Conservation (phyloP, 805 yeast species). For the Grigorovia humatica region DNA sequence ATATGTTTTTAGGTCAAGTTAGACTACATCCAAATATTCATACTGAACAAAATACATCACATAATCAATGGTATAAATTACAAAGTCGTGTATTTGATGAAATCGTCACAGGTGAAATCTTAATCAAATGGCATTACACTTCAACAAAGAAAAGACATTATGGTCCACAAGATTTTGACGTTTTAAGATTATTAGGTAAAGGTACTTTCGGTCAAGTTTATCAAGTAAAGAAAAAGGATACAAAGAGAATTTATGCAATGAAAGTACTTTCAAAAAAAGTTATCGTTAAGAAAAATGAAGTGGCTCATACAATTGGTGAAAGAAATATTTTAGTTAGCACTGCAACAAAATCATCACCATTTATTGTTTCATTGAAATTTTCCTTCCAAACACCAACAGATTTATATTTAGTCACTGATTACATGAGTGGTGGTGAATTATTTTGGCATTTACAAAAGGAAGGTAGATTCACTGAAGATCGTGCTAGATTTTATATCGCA, state of each 20-base stretch:
- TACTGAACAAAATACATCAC: slow-evolving; percentile 26
- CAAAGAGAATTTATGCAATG: slow-evolving; percentile 91
- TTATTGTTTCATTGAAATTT: slow-evolving; percentile 90
- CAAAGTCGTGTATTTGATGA: slow-evolving; percentile 69
- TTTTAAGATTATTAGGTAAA: slow-evolving; percentile 79
- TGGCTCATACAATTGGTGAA: slow-evolving; percentile 97
- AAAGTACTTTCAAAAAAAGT: slow-evolving; percentile 90
- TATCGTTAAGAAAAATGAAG: slow-evolving; percentile 92
- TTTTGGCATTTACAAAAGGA: slow-evolving; percentile 96
- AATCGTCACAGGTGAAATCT: slow-evolving; percentile 65
- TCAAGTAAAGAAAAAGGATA: slow-evolving; percentile 87
- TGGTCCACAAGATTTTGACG: slow-evolving; percentile 93
- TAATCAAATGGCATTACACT: slow-evolving; percentile 64
- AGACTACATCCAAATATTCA: slow-evolving; percentile 52
- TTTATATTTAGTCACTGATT: slow-evolving; percentile 87
- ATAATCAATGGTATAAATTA: slow-evolving; percentile 65
- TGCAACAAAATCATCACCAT: slow-evolving; percentile 78
- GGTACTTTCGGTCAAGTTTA: slow-evolving; percentile 98
- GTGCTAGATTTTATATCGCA: slow-evolving; percentile 95
- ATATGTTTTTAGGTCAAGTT: slow-evolving; percentile 78
- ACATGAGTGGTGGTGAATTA: slow-evolving; percentile 96
- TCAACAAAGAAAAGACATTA: slow-evolving; percentile 62
- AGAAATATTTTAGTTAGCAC: slow-evolving; percentile 90
- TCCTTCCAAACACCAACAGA: slow-evolving; percentile 94
- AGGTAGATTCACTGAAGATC: slow-evolving; percentile 83